These are phyloP conservation scores for Asterionellopsis glacialis DNA, from an alignment of 108 stramenopile species.

Conservation along the genomic window DNA sequence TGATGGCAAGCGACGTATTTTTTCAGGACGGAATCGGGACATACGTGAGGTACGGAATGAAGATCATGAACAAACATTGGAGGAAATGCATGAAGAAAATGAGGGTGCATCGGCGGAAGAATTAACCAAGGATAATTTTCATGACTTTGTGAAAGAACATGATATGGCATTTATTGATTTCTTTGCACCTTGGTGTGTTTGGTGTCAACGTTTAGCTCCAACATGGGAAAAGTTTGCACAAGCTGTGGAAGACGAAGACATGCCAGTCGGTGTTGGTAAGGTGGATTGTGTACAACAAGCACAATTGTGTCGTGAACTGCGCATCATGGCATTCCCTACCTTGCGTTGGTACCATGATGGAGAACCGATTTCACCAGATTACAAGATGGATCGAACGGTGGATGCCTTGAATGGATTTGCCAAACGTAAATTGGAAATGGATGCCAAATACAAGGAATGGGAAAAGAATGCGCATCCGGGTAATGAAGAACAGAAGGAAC, in stretches of 20 bases:
- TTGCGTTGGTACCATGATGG: slow-evolving; percentile 85
- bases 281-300: slow-evolving; percentile 93
- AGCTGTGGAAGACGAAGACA: slow-evolving; percentile 44
- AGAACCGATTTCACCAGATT: slow-evolving; percentile 78
- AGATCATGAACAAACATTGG: slow-evolving; percentile 78
- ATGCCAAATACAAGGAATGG: slow-evolving; percentile 84
- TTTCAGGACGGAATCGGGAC: slow-evolving; percentile 90
- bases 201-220: slow-evolving; percentile 94
- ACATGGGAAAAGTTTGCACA: slow-evolving; percentile 92
- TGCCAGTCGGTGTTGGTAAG: slow-evolving; percentile 81
- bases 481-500: slow-evolving; percentile 33
- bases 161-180: slow-evolving; percentile 88
- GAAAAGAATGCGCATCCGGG: slow-evolving; percentile 47
- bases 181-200: slow-evolving; percentile 95
- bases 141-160: slow-evolving; percentile 49
- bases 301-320: slow-evolving; percentile 78
- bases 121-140: slow-evolving; percentile 49
- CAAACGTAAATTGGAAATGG: slow-evolving; percentile 78
- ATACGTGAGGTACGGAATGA: slow-evolving; percentile 83
- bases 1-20: slow-evolving; percentile 69
- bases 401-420: slow-evolving; percentile 66
- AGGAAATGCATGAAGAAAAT: slow-evolving; percentile 63
- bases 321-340: slow-evolving; percentile 95
- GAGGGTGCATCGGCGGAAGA: slow-evolving; percentile 71
- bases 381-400: slow-evolving; percentile 88